Base-by-base conservation (phyloP, 2,329 filamentous ascomycete genomes). In the Aurifilum marmelostoma region DNA sequence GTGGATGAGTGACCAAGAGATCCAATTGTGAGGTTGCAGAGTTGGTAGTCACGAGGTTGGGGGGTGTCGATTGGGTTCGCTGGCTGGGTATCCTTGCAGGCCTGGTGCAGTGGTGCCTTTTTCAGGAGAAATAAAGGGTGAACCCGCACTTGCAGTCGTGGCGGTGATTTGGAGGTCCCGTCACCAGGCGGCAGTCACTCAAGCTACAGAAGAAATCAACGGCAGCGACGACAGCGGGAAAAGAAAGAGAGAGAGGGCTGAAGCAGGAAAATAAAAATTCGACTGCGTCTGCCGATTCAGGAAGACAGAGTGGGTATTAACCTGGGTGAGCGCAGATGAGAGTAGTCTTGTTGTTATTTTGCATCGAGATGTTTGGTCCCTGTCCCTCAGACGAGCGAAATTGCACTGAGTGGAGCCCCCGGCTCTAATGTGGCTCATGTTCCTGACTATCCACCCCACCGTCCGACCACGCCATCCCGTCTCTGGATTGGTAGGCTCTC, bases 91-190 rank as follows among this genome's bases (percentile, higher is more conserved):
- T 37, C 61, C 41, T 27, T 27, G 37, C 39, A 63, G 39, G 39
- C 41, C 61, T 50, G 61, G 61, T 32, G 41, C 39, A 50, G 41
- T 47, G 39, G 61, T 47, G 39, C 41, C 43, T 63, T 27, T n/a
- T 63, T 50, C 41, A 63, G 61, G 61, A 63, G 61, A 63, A 63
- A 63, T 63, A 41, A 63, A 47, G 27, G 39, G 61, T 32, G 39
- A 47, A 43, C 39, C 61, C 61, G 61, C 61, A 63, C 39, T 56
- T 29, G 52, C 24, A 29, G 27, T 18, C 16, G 61, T 50, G 27
- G 41, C 60, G 60, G 60, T 43, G 60, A 29, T 43, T 27, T 16
- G 56, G 56, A 37, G 41, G 41, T 59, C 18, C 32, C 18, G 56
- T 34, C 32, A 14, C 56, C 14, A 37, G 37, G 32, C 32, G 21